Evolutionary conservation across 1,284 basidiomycete genomes (phyloP).

Genomic region (Pterulicium gracile): DNA sequence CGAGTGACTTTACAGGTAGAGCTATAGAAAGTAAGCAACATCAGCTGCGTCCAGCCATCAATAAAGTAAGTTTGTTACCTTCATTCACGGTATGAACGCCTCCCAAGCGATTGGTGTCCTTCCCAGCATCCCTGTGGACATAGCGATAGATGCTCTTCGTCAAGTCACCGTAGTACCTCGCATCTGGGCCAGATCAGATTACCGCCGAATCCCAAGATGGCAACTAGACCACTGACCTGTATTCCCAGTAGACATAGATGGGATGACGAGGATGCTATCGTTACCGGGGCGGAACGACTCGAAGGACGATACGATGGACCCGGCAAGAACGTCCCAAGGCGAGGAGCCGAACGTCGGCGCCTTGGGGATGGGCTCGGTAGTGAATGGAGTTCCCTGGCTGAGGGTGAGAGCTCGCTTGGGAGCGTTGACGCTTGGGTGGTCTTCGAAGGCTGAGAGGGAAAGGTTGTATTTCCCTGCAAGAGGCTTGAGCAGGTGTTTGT

Average conservation of each 20-base stretch:
- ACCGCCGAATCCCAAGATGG: too few species aligned
- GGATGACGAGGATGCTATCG: slow-evolving; percentile 27
- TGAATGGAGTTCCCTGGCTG: slow-evolving; percentile 30
- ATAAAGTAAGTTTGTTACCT: slow-evolving; percentile 4
- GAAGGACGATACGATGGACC: slow-evolving; percentile 32
- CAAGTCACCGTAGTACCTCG: slow-evolving; percentile 31
- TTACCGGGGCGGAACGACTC: slow-evolving; percentile 16
- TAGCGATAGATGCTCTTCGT: slow-evolving; percentile 34
- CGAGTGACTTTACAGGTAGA: slow-evolving; percentile 21
- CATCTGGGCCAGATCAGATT: too few species aligned
- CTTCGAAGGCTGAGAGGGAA: slow-evolving; percentile 31
- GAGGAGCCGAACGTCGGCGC: slow-evolving; percentile 30
- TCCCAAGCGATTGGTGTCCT: slow-evolving; percentile 13
- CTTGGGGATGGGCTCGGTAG: slow-evolving; percentile 36
- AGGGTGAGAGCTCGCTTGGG: slow-evolving; percentile 26
- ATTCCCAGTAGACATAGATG: slow-evolving; percentile 33
- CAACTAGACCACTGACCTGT: slow-evolving; percentile 10
- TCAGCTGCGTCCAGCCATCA: background rate
- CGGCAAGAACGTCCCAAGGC: slow-evolving; percentile 37
- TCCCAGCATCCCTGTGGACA: slow-evolving; percentile 18
- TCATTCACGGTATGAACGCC: slow-evolving; percentile 41
- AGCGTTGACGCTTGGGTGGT: slow-evolving; percentile 1
- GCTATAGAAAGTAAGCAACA: slow-evolving; percentile 14
- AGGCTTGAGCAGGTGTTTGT: slow-evolving; percentile 25
- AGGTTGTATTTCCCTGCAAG: slow-evolving; percentile 34